Base-by-base conservation (phyloP, 306 rosid genomes). In the Quercus cerris region DNA sequence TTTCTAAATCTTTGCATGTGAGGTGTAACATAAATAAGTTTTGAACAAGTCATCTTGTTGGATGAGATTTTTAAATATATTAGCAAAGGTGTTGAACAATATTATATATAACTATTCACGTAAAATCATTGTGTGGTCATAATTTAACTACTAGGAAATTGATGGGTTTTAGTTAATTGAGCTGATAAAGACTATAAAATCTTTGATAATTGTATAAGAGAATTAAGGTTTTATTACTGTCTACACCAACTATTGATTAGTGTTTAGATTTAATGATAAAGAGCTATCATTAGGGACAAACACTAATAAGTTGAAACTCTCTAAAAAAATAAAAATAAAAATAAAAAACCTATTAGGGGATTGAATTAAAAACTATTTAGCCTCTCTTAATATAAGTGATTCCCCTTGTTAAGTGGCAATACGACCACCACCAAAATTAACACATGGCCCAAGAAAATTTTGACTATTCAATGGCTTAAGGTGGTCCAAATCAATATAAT, bases 1-100 rank as follows among this genome's bases (percentile, higher is more conserved):
- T 30, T 63, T 77, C 75, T 81, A 27, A 56, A 72, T 59, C 27
- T 62, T 22, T 81, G 86, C 90, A 86, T 79, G 89, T 85, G 92
- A 78, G 81, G 8, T 41, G 46, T 41, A 41, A 41, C 12, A 41
- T 41, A 41, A 41, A 5, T 55, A 56, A 35, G 64, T 49, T 82
- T 82, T 82, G 79, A 75, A 75, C 33, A 46, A 80, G 68, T 75
- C 77, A 58, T 77, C 80, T 64, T 79, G 80, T 56, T 78, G 28
- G 76, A 80, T 41, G 33, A 77, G 46, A 17, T 31, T 56, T 64
- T 61, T 61, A 61, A 71, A 44, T 70, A 22, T 59, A 63, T 52
- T 28, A 70, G 76, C 77, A 70, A 85, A 38, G 56, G 41, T 38
- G 61, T 63, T 82, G 56, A 61, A 18, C 13, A 51, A 61, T 49